These are phyloP conservation scores for Sporothrix variecibatus DNA, from an alignment of 2,329 filamentous ascomycete genomes.

Conservation along the genomic window DNA sequence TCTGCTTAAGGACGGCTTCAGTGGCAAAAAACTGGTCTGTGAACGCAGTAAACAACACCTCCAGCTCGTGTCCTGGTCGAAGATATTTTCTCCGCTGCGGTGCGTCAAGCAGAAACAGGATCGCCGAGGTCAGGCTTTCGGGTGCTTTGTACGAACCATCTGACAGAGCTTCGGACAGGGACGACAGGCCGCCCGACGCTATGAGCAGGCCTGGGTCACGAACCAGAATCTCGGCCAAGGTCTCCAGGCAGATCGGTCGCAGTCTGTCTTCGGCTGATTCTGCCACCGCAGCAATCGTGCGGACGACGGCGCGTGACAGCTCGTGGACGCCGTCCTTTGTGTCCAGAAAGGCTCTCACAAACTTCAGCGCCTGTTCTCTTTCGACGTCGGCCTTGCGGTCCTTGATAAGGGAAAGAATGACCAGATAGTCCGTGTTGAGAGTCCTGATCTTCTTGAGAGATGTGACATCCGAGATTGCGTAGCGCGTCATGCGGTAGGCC, in stretches of 20 bases:
- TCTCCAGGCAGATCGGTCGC: slow-evolving; percentile 88
- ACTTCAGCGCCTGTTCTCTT: slow-evolving; percentile 94
- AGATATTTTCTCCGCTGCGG: slow-evolving; percentile 79
- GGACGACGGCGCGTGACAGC: slow-evolving; percentile 80
- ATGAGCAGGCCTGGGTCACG: slow-evolving; percentile 80
- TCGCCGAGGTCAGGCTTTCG: slow-evolving; percentile 82
- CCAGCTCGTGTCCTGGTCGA: slow-evolving; percentile 85
- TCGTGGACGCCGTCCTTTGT: slow-evolving; percentile 90
- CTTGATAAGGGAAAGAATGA: slow-evolving; percentile 89
- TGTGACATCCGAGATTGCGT: slow-evolving; percentile 87
- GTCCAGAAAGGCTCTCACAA: slow-evolving; percentile 90
- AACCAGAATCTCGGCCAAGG: slow-evolving; percentile 86
- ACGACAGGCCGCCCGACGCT: slow-evolving; percentile 78
- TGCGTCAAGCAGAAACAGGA: slow-evolving; percentile 85
- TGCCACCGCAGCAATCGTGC: slow-evolving; percentile 87
- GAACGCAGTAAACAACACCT: slow-evolving; percentile 87
- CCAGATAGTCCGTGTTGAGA: slow-evolving; percentile 88
- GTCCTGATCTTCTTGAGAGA: slow-evolving; percentile 86
- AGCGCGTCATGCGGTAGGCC: slow-evolving; percentile 88
- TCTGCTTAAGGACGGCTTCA: slow-evolving; percentile 72
- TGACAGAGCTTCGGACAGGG: slow-evolving; percentile 86
- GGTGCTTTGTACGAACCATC: slow-evolving; percentile 92
- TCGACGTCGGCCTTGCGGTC: slow-evolving; percentile 97
- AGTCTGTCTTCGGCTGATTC: slow-evolving; percentile 84
- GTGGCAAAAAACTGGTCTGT: slow-evolving; percentile 74